phyloP scores from a whole-genome alignment of 139 green algal species.

The Zygnema circumcarinatum region DNA sequence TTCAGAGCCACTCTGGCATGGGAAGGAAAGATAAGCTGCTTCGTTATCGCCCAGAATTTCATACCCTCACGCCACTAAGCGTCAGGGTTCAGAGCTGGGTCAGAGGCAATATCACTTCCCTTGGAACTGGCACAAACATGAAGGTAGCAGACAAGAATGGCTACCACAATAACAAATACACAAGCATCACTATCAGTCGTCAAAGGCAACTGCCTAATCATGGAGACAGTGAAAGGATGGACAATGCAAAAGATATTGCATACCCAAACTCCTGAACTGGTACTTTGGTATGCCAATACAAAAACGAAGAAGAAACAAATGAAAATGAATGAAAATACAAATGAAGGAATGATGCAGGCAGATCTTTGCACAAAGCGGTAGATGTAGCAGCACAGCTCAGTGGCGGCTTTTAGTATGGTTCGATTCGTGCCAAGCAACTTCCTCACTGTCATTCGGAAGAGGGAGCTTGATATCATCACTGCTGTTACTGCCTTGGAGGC shows the following conservation, averaged over 20 bases:
- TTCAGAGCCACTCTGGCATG: neutral
- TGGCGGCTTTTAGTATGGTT: neutral
- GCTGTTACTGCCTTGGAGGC: neutral
- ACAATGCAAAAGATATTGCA: too few species aligned
- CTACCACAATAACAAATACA: too few species aligned
- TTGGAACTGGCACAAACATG: too few species aligned
- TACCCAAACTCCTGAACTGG: too few species aligned
- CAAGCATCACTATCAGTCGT: too few species aligned
- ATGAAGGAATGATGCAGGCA: neutral
- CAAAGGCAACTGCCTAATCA: too few species aligned
- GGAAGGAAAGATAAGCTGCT: neutral
- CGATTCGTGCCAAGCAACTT: conserved; percentile 22
- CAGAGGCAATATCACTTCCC: neutral
- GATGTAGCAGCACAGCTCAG: neutral
- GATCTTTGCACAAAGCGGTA: neutral
- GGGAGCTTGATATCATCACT: conserved; percentile 26
- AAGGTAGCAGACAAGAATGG: neutral
- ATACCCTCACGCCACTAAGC: neutral
- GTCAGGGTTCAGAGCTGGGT: neutral
- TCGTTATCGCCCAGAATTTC: neutral
- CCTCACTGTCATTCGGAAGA: conserved; percentile 12
- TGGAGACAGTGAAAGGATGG: too few species aligned
- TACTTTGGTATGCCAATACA: too few species aligned
- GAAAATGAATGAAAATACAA: too few species aligned
- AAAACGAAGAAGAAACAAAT: too few species aligned